A percentile compares a stretch with the other conserved stretches of the same genome.
phyloP scores from a whole-genome alignment of 83 land plant genomes.

The Diphasiastrum complanatum region DNA sequence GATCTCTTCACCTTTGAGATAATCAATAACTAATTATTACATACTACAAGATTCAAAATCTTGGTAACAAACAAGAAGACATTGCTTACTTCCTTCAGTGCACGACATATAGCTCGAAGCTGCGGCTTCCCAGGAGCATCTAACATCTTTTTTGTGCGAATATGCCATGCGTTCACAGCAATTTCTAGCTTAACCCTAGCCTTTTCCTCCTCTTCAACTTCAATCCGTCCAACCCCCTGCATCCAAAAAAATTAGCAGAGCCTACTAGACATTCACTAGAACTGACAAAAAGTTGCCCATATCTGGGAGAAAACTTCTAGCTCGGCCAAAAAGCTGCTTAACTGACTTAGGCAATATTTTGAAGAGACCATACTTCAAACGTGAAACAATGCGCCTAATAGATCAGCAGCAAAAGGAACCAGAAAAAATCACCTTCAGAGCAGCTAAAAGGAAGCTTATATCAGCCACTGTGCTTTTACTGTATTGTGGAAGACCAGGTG shows the following conservation, averaged over 20 bases:
- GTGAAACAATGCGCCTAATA: constrained; percentile 1
- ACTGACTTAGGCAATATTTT: background rate
- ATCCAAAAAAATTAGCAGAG: too few species aligned
- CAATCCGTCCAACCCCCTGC: constrained; percentile 33
- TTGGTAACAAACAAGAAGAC: too few species aligned
- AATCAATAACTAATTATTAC: too few species aligned
- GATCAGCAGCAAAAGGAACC: constrained; percentile 1
- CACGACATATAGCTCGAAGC: constrained; percentile 24
- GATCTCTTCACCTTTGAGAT: too few species aligned
- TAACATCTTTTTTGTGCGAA: constrained; percentile 22
- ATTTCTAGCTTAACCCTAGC: constrained; percentile 23
- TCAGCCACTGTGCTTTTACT: constrained; percentile 13
- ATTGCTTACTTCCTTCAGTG: constrained; percentile 25
- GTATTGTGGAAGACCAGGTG: constrained; percentile 8
- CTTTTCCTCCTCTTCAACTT: constrained; percentile 21
- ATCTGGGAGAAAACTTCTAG: too few species aligned
- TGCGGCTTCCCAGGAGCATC: constrained; percentile 27
- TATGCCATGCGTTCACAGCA: constrained; percentile 35
- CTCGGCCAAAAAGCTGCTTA: background rate
- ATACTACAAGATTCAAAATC: too few species aligned
- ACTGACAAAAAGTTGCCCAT: too few species aligned
- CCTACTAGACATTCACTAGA: too few species aligned
- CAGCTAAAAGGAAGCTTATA: constrained; percentile 15
- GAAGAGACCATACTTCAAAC: constrained; percentile 5
- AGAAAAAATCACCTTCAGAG: constrained; percentile 17